Evolutionary conservation across 352 stramenopile species (phyloP).

Genomic region (Saprolegnia diclina): DNA sequence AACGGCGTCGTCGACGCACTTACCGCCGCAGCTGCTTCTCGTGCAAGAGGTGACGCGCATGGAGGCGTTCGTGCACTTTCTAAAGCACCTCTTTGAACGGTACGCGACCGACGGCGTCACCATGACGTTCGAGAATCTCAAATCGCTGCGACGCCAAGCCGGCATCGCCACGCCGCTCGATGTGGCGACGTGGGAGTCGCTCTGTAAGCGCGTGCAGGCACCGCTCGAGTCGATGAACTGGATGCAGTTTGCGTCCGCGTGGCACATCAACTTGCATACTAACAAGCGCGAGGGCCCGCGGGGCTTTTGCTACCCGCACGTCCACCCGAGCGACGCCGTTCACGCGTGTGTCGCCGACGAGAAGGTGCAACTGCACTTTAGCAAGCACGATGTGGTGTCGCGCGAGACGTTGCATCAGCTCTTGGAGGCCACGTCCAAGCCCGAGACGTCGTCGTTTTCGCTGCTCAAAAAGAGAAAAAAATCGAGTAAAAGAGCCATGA

Average conservation of each 20-base stretch:
- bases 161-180: neutral
- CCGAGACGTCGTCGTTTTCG: too few relatives aligned
- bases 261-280: conserved; percentile 32
- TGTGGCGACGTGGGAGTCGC: conserved; percentile 31
- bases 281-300: conserved; percentile 26
- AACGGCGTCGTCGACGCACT: conserved; percentile 88
- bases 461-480: conserved; percentile 25
- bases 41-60: conserved; percentile 23
- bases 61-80: conserved; percentile 22
- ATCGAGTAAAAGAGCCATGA: conserved; percentile 30
- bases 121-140: neutral
- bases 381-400: conserved; percentile 35
- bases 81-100: conserved; percentile 5
- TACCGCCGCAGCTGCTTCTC: conserved; percentile 66
- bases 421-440: conserved; percentile 34
- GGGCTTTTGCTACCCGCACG: conserved; percentile 30
- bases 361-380: conserved; percentile 39
- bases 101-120: neutral
- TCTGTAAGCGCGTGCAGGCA: conserved; percentile 32
- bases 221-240: conserved; percentile 34
- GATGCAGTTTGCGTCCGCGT: conserved; percentile 45
- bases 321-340: conserved; percentile 36
- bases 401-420: conserved; percentile 44
- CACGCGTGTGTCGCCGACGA: conserved; percentile 48
- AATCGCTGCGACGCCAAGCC: conserved; percentile 1